Evolutionary conservation across 305 asterid species (phyloP).

Genomic region (Fraxinus platypoda): DNA sequence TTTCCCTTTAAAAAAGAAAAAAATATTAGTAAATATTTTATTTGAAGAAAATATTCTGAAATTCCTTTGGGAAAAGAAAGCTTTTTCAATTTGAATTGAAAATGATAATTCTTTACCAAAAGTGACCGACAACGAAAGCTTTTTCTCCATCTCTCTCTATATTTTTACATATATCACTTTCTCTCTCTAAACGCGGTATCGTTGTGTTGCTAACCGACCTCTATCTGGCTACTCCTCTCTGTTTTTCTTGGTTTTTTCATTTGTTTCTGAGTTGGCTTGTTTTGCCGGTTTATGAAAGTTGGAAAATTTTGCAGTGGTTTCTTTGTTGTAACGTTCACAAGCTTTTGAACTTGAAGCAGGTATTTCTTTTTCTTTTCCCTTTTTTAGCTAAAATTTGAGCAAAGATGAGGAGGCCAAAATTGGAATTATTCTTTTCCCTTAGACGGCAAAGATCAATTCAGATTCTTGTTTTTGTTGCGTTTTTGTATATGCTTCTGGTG

Average conservation of each 20-base stretch:
- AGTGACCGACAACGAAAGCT: not conserved
- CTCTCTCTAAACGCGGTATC: not conserved
- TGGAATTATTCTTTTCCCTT: slow-evolving; percentile 46
- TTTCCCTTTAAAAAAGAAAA: not conserved
- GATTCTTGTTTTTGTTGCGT: slow-evolving; percentile 41
- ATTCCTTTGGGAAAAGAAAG: not conserved
- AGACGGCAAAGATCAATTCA: slow-evolving; percentile 51
- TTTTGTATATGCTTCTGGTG: slow-evolving; percentile 51
- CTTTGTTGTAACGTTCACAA: slow-evolving; percentile 9
- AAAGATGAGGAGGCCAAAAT: slow-evolving; percentile 52
- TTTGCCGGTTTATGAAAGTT: slow-evolving; percentile 23
- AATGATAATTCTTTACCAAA: not conserved
- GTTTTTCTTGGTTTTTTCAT: not conserved
- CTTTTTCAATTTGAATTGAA: not conserved
- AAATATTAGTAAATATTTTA: not conserved
- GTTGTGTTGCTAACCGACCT: slow-evolving; percentile 26
- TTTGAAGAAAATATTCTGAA: not conserved
- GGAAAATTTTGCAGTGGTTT: not conserved
- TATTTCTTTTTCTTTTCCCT: not conserved
- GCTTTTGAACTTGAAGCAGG: slow-evolving; percentile 18
- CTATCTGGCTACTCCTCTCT: not conserved
- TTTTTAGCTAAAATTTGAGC: not conserved
- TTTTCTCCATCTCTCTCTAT: not conserved
- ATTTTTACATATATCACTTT: not conserved
- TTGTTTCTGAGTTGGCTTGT: slow-evolving; percentile 25